phyloP scores from a whole-genome alignment of 208 protist genomes.

The Porcisia hertigi region DNA sequence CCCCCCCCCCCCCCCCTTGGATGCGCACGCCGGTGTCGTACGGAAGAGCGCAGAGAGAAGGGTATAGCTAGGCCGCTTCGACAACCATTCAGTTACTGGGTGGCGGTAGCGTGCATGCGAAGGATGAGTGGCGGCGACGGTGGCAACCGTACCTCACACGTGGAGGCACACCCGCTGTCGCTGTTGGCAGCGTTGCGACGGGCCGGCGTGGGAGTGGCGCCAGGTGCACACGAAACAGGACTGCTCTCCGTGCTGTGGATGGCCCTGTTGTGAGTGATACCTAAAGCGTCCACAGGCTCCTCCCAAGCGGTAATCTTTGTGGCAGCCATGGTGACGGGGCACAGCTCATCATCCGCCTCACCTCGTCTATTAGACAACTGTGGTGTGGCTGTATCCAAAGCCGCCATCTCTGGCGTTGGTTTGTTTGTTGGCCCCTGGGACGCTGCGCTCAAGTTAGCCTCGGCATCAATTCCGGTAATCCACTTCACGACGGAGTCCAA shows the following conservation, averaged over 20 bases:
- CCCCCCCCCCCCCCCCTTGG: background rate
- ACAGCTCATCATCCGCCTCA: background rate
- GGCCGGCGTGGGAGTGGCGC: conserved; percentile 46
- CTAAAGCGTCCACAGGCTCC: conserved; percentile 10
- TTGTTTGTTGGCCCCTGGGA: background rate
- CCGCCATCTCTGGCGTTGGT: background rate
- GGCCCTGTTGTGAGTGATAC: background rate
- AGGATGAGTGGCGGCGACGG: conserved; percentile 66
- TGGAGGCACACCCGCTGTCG: conserved; percentile 13
- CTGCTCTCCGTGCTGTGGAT: conserved; percentile 14
- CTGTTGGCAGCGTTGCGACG: conserved; percentile 19
- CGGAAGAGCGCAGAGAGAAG: background rate
- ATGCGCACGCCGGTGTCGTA: background rate
- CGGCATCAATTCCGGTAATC: conserved; percentile 27
- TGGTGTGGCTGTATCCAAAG: background rate
- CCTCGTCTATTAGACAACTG: background rate
- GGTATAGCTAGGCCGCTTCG: background rate
- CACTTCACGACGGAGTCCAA: conserved; percentile 20
- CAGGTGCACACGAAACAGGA: conserved; percentile 20
- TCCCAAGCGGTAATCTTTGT: conserved; percentile 20
- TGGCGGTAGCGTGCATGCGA: conserved; percentile 28
- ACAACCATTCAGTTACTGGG: background rate
- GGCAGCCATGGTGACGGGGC: background rate
- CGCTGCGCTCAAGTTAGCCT: conserved; percentile 10
- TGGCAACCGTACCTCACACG: conserved; percentile 46